Conservation (phyloP, 345 rosid genomes). For the Pelargonium nanum region DNA sequence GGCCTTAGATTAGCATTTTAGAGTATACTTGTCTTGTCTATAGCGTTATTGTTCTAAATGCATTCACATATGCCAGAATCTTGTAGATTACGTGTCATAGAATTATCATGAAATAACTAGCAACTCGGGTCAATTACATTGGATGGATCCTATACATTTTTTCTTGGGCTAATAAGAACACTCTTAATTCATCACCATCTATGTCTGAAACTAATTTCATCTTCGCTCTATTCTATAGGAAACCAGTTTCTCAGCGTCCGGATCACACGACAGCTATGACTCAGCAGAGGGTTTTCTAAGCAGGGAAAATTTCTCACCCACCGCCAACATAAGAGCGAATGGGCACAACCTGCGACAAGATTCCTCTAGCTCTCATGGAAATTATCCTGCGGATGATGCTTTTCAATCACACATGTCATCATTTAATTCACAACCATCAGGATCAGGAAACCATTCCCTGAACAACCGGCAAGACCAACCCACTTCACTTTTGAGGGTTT, state of each 20-base stretch:
- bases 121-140: too few relatives aligned
- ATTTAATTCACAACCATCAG: conserved; percentile 11
- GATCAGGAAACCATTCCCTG: conserved; percentile 17
- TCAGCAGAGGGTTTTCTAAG: conserved; percentile 18
- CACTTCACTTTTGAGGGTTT: conserved; percentile 12
- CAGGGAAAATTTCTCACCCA: conserved; percentile 11
- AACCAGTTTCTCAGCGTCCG: conserved; percentile 21
- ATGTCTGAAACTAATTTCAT: background rate
- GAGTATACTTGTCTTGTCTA: too few relatives aligned
- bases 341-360: conserved; percentile 11
- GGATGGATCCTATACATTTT: too few relatives aligned
- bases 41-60: too few relatives aligned
- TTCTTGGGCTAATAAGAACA: too few relatives aligned
- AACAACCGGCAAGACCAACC: conserved; percentile 12
- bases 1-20: too few relatives aligned
- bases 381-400: conserved; percentile 9
- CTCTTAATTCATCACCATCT: background rate
- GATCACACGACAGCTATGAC: conserved; percentile 28
- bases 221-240: conserved; percentile 19
- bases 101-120: too few relatives aligned
- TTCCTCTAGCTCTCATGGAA: conserved; percentile 18
- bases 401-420: conserved; percentile 22
- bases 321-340: conserved; percentile 8
- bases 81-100: too few relatives aligned
- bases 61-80: too few relatives aligned